Base-by-base conservation (phyloP, 2,329 filamentous ascomycete genomes). In the Colletotrichum trifolii region DNA sequence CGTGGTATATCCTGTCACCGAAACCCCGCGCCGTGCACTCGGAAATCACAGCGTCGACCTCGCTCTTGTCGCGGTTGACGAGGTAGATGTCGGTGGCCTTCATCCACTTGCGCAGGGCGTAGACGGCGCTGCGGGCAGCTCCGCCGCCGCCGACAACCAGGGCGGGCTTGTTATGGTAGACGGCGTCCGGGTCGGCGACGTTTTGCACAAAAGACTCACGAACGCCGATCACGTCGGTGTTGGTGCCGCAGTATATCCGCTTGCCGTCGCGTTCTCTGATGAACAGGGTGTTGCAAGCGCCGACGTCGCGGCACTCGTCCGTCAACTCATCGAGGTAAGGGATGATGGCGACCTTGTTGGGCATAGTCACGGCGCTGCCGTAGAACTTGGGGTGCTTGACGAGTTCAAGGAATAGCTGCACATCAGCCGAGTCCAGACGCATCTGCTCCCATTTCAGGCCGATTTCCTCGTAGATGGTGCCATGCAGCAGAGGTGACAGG, bases 211-310 rank as follows among this genome's bases (percentile, higher is more conserved):
- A 91, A 4, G 90, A 87, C 73, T 94, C 91, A 25, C 91, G 85
- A 67, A 95, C 89, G 36, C 92, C 92, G 61, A 93, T 84, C 65
- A 91, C 91, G 76, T 96, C 92, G 4, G 92, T 95, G 79, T 96
- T 95, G 47, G 91, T 91, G 57, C 92, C 92, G 76, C 90, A 88
- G 69, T 87, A 87, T 49, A 84, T 71, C 15, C 83, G 79, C 39
- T 78, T 77, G 54, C 85, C 83, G 50, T 81, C 75, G 52, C 82
- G 79, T 50, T 80, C 76, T 25, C 85, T 82, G 50, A 92, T 75
- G 79, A 91, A 94, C 56, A 95, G 84, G 1, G 92, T 96, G 81
- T 96, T 95, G 77, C 91, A 90, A 54, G 92, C 92, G 52, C 92
- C 91, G 25, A 94, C 89, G 40, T 89, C 88, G 54, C 85, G 84